Percentiles rank a stretch among this genome's conserved stretches.
phyloP scores from a whole-genome alignment of 1,284 basidiomycete species.

The Leccinum variabile region DNA sequence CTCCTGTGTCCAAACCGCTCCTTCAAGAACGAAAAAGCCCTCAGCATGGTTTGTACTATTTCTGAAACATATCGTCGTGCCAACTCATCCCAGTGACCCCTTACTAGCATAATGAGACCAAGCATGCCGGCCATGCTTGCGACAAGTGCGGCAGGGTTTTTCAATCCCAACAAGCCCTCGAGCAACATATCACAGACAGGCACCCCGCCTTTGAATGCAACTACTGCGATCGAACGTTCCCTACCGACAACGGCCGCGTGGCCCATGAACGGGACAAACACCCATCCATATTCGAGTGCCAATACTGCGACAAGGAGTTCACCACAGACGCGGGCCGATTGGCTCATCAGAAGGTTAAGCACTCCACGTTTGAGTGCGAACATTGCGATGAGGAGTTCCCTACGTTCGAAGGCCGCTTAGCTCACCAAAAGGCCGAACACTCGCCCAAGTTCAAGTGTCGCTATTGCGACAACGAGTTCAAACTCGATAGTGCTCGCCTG shows the following conservation, averaged over 20 bases:
- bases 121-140: constrained; percentile 16
- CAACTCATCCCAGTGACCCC: neutral
- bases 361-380: constrained; percentile 19
- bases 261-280: constrained; percentile 20
- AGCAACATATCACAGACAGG: constrained; percentile 15
- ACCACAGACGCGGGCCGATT: constrained; percentile 10
- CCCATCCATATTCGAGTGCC: constrained; percentile 15
- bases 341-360: constrained; percentile 17
- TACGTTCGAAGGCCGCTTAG: neutral
- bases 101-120: constrained; percentile 22
- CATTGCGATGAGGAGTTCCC: constrained; percentile 19
- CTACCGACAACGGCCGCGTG: constrained; percentile 11
- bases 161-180: constrained; percentile 8
- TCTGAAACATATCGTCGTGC: neutral
- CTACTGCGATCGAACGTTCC: constrained; percentile 22
- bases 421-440: constrained; percentile 19
- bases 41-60: constrained; percentile 22
- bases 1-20: constrained; percentile 16
- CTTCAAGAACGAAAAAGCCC: constrained; percentile 11
- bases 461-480: constrained; percentile 18
- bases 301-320: constrained; percentile 22
- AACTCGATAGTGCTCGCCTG: constrained; percentile 1
- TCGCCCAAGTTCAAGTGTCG: constrained; percentile 13
- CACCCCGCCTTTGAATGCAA: constrained; percentile 19
- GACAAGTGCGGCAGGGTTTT: constrained; percentile 12